These are phyloP conservation scores for Paulownia fortunei DNA, from an alignment of 257 asterid genomes.

Conservation along the genomic window DNA sequence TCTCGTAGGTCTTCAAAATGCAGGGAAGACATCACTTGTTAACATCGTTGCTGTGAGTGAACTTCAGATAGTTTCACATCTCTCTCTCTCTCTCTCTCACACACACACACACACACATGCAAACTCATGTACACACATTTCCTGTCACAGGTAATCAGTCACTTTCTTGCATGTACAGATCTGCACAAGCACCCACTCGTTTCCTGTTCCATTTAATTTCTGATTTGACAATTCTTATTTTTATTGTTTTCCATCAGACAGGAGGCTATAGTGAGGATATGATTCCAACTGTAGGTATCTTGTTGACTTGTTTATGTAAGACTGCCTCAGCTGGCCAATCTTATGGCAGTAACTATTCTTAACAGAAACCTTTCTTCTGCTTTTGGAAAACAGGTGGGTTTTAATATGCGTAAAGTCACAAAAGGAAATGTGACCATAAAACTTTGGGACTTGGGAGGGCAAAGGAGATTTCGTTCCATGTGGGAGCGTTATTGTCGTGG, in stretches of 20 bases:
- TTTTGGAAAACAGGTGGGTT: conserved; percentile 70
- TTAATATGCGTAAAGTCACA: conserved; percentile 98
- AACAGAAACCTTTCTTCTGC: conserved; percentile 4
- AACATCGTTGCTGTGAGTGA: conserved; percentile 83
- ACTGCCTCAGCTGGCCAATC: not conserved
- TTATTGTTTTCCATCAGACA: conserved; percentile 61
- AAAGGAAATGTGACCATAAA: conserved; percentile 94
- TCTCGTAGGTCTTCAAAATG: conserved; percentile 89
- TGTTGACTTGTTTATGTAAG: not conserved
- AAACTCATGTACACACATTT: not conserved
- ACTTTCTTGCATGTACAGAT: not conserved
- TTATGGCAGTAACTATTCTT: conserved; percentile 12
- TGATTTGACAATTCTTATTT: conserved; percentile 18
- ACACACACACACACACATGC: not conserved
- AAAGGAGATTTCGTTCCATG: conserved; percentile 89
- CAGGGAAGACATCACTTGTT: conserved; percentile 93
- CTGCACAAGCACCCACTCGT: not conserved
- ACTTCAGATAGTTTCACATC: not conserved
- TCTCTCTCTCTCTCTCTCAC: conserved; percentile 5
- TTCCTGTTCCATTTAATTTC: conserved; percentile 9
- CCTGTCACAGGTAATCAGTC: not conserved
- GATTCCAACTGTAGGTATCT: conserved; percentile 91
- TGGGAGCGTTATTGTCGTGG: conserved; percentile 99
- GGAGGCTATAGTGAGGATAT: conserved; percentile 95
- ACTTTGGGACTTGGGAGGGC: conserved; percentile 99